Evolutionary conservation across 345 rosid species (phyloP).

Genomic region (Dipteronia dyeriana): DNA sequence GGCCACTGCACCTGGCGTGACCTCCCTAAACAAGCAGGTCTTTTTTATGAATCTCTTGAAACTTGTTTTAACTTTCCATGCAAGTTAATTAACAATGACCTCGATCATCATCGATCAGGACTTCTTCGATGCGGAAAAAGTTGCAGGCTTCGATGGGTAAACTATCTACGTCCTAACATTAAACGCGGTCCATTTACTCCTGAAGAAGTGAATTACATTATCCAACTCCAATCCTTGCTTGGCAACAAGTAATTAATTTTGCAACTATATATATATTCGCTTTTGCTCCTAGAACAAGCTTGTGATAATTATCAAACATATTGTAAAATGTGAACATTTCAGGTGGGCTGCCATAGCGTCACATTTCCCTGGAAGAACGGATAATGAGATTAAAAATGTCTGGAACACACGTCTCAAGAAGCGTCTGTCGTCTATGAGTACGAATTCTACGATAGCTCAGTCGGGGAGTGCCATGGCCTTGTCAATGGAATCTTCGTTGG

Average conservation of each 20-base stretch:
- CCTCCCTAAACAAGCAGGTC: slow-evolving; percentile 39
- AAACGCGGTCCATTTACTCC: slow-evolving; percentile 40
- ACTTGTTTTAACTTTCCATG: background rate
- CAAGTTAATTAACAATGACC: background rate
- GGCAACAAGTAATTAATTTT: slow-evolving; percentile 44
- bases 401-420: slow-evolving; percentile 43
- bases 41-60: background rate
- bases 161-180: slow-evolving; percentile 46
- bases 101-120: slow-evolving; percentile 12
- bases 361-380: slow-evolving; percentile 43
- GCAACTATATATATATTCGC: background rate
- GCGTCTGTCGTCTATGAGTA: too few species aligned
- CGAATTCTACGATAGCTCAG: slow-evolving; percentile 26
- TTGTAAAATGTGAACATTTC: background rate
- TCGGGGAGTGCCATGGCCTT: slow-evolving; percentile 30
- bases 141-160: slow-evolving; percentile 45
- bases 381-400: slow-evolving; percentile 43
- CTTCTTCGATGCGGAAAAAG: slow-evolving; percentile 47
- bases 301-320: too few species aligned
- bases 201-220: slow-evolving; percentile 35
- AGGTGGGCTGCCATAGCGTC: slow-evolving; percentile 53
- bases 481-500: too few species aligned
- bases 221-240: slow-evolving; percentile 30
- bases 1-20: slow-evolving; percentile 43
- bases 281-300: background rate